Conservation (phyloP, 495 filamentous ascomycete genomes). For the Viridothelium virens region DNA sequence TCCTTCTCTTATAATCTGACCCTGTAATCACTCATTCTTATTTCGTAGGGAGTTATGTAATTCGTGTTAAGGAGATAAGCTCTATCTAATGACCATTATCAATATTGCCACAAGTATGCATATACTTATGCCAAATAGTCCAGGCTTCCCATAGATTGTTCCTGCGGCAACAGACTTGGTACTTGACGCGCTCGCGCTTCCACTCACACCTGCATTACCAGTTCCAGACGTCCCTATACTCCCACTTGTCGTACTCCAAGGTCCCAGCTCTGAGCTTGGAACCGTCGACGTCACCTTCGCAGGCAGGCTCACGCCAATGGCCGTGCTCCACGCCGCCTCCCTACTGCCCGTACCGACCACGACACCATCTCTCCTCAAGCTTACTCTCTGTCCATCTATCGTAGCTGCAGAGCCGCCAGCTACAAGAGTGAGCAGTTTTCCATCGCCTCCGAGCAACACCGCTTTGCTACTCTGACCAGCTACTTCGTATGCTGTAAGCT, state of each 20-base stretch:
- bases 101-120: background rate
- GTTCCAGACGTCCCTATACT: background rate
- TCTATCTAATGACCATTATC: background rate
- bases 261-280: background rate
- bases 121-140: background rate
- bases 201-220: background rate
- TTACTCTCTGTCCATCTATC: slow-evolving; percentile 1
- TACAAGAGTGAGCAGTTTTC: background rate
- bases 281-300: background rate
- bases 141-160: background rate
- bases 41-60: too few species aligned
- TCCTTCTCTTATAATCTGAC: background rate
- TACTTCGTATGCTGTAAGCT: slow-evolving; percentile 6
- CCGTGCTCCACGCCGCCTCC: slow-evolving; percentile 1
- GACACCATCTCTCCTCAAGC: background rate
- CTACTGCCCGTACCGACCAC: slow-evolving; percentile 1
- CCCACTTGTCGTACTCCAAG: background rate
- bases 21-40: background rate
- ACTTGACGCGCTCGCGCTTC: slow-evolving; percentile 5
- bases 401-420: background rate
- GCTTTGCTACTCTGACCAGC: slow-evolving; percentile 6
- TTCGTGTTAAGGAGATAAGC: background rate
- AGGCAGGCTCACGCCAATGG: slow-evolving; percentile 5
- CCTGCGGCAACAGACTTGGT: background rate
- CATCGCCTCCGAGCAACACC: slow-evolving; percentile 3